Base-by-base conservation (phyloP, 2,329 filamentous ascomycete genomes). In the Plenodomus lindquistii region DNA sequence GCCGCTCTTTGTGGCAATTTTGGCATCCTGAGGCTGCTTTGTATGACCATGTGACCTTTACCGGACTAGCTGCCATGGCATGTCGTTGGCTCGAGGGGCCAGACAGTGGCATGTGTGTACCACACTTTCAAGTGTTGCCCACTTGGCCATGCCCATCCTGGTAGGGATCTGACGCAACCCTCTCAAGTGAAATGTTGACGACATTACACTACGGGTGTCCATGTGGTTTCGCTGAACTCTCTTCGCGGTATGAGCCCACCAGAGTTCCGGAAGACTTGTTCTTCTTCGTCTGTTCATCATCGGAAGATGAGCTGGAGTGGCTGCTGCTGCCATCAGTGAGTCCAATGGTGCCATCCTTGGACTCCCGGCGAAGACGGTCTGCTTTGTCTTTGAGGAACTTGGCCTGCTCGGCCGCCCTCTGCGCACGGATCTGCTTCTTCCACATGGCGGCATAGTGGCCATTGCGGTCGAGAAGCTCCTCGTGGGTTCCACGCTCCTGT, bases 361-460 rank as follows among this genome's bases (percentile, higher is more conserved):
- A 77, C 55, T 79, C 77, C 37, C 75, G 65, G 18, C 77, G 70
- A 7, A 80, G 67, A 43, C 76, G 63, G 41, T 79, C 77, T 16
- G 77, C 77, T 59, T 79, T 79, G 50, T 78, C 76, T 49, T 78
- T 77, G 44, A 79, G 66, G 13, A 75, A 66, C 44, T 75, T 74
- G 22, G 77, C 77, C 57, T 80, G 76, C 49, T 79, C 76, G 13
- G 77, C 77, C 15, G 77, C 77, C 42, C 73, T 64, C 55, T 80
- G 76, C 13, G 77, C 78, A 8, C 76, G 73, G 18, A 79, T 77
- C 54, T 80, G 78, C 65, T 80, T 80, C 67, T 71, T 74, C 78
- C 78, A 80, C 78, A 80, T 80, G 44, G 65, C 71, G 5, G 75
- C 72, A 50, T 80, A 80, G 21, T 75, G 71, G 11, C 66, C 67